These are phyloP conservation scores for Seiridium cupressi DNA, from an alignment of 2,329 filamentous ascomycete genomes.

Conservation along the genomic window DNA sequence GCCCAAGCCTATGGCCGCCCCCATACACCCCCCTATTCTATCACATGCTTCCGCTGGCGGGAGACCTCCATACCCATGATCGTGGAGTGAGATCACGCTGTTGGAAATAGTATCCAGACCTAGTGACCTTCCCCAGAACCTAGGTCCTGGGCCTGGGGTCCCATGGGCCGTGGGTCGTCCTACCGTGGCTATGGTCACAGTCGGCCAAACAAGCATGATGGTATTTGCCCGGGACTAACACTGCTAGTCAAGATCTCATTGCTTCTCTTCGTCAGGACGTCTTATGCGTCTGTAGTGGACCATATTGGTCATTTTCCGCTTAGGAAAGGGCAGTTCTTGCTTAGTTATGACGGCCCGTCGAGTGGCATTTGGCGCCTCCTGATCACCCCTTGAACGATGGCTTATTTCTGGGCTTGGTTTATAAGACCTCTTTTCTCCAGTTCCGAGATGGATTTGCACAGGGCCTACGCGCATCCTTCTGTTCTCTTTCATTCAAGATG, in stretches of 20 bases:
- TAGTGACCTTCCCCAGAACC: background rate
- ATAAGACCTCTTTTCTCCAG: slow-evolving; percentile 3
- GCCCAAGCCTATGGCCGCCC: background rate
- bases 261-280: background rate
- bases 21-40: background rate
- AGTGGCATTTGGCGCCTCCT: background rate
- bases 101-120: background rate
- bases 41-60: slow-evolving; percentile 2
- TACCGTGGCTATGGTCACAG: background rate
- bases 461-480: background rate
- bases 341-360: background rate
- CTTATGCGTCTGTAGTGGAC: background rate
- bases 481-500: slow-evolving; percentile 16
- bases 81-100: background rate
- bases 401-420: background rate
- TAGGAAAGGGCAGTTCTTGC: too few species aligned
- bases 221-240: background rate
- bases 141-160: background rate
- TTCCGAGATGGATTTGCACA: background rate
- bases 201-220: background rate
- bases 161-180: background rate
- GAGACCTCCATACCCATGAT: background rate
- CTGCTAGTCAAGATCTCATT: background rate
- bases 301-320: too few species aligned
- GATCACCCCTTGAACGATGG: background rate